Evolutionary conservation across 2,329 filamentous ascomycete genomes (phyloP).

Genomic region (Ceratocystis albifundus): DNA sequence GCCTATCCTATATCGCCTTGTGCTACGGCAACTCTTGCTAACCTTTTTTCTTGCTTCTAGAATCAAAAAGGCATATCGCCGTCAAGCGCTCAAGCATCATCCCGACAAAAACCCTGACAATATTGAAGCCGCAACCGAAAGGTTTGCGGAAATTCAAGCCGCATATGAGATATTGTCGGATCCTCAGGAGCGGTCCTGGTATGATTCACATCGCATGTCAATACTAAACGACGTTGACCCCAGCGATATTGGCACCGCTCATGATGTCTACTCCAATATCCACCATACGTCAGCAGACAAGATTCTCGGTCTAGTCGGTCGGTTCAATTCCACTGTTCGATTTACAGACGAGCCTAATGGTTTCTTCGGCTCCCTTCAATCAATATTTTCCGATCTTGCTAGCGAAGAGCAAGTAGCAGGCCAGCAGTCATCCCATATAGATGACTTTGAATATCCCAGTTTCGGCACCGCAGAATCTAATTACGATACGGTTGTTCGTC

Average conservation of each 20-base stretch:
- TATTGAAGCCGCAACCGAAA: conserved; percentile 66
- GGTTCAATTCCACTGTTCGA: conserved; percentile 65
- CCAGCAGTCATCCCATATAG: conserved; percentile 41
- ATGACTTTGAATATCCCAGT: conserved; percentile 57
- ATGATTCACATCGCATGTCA: conserved; percentile 82
- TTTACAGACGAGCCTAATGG: conserved; percentile 70
- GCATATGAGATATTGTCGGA: conserved; percentile 96
- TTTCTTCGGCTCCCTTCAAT: conserved; percentile 70
- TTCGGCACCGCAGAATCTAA: conserved; percentile 69
- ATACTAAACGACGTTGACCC: conserved; percentile 59
- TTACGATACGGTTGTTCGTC: conserved; percentile 64
- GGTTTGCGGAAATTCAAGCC: conserved; percentile 83
- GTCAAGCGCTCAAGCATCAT: conserved; percentile 83
- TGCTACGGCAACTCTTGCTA: not conserved
- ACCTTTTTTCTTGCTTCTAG: conserved; percentile 33
- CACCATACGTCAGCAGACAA: conserved; percentile 71
- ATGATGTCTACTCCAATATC: conserved; percentile 55
- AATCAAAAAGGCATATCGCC: conserved; percentile 87
- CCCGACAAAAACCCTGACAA: conserved; percentile 88
- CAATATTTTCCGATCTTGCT: conserved; percentile 68
- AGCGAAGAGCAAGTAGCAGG: conserved; percentile 51
- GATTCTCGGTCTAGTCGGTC: conserved; percentile 63
- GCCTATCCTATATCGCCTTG: not conserved
- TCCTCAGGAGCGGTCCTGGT: conserved; percentile 91
- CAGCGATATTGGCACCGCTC: conserved; percentile 35